These are phyloP conservation scores for Sporothrix humicola DNA, from an alignment of 2,329 filamentous ascomycete species.

Conservation along the genomic window DNA sequence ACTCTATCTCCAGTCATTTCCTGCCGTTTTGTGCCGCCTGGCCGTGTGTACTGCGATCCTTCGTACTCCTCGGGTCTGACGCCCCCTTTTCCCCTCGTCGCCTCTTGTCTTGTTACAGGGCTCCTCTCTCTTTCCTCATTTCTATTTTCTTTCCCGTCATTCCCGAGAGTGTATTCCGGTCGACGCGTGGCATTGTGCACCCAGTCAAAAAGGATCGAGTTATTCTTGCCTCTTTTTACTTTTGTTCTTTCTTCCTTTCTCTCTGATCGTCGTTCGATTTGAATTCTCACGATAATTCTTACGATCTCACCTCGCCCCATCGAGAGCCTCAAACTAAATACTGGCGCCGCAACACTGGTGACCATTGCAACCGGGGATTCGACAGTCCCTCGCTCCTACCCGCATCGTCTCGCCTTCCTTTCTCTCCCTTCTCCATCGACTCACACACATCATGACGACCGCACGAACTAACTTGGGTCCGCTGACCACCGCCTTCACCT, in stretches of 20 bases:
- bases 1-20: background rate
- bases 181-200: constrained; percentile 9
- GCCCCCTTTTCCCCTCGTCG: background rate
- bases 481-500: constrained; percentile 38
- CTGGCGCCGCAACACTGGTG: background rate
- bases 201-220: background rate
- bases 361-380: background rate
- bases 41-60: background rate
- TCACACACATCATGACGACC: background rate
- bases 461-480: constrained; percentile 36
- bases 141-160: background rate
- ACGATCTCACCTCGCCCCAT: background rate
- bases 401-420: background rate
- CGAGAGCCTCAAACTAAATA: background rate
- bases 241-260: background rate
- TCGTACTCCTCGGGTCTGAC: constrained; percentile 13
- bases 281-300: background rate
- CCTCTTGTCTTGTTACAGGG: background rate
- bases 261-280: background rate
- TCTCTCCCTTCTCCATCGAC: background rate
- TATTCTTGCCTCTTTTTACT: background rate
- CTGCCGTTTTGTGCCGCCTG: background rate
- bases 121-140: background rate
- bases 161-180: background rate
- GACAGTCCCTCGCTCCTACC: background rate